Evolutionary conservation across 2,329 filamentous ascomycete genomes (phyloP), one percentile per base, ranked within the genome.

Genomic region (Penicillium sp.): DNA sequence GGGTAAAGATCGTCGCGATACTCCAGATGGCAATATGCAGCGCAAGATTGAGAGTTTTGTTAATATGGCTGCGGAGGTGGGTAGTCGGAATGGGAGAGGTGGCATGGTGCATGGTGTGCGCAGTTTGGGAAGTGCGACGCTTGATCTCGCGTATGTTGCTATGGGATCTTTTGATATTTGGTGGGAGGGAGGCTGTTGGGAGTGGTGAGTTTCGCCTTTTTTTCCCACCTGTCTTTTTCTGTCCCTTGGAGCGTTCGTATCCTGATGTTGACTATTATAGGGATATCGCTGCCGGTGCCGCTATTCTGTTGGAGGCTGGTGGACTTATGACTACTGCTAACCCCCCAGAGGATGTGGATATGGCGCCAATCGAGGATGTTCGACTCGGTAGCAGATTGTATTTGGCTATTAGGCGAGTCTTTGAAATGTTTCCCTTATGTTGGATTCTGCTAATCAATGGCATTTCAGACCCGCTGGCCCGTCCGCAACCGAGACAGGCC

Each of bases 161-260:
- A 89, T 89, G 82, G 89, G 89, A 0, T 80, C 85, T 0, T 87
- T 91, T 63, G 89, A 92, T 73, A 90, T 91, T 12, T 91, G 89
- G 89, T 92, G 89, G 89, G 89, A 92, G 70, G 89, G 88, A 3
- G 89, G 89, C 0, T 91, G 88, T 67, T 91, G 89, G 89, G 89
- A 91, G 73, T 92, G 89, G 86, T 87, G 66, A 63, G 80, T 72
- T 42, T 25, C 21, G 10, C 8, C 47, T 53, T 27, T 33, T 4
- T 27, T 9, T 27, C 1, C n/a, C n/a, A n/a, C n/a, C 21, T 23
- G 13, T 41, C 15, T 47, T 6, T 10, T 43, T 35, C 33, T 17
- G 13, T 35, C 2, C 27, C 36, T 53, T 45, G 23, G 38, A 13
- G 33, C 6, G 27, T 47, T 7, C 44, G 6, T 47, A 39, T 10